Conservation (phyloP, 805 yeast species). For the Ogataea paraovalis region DNA sequence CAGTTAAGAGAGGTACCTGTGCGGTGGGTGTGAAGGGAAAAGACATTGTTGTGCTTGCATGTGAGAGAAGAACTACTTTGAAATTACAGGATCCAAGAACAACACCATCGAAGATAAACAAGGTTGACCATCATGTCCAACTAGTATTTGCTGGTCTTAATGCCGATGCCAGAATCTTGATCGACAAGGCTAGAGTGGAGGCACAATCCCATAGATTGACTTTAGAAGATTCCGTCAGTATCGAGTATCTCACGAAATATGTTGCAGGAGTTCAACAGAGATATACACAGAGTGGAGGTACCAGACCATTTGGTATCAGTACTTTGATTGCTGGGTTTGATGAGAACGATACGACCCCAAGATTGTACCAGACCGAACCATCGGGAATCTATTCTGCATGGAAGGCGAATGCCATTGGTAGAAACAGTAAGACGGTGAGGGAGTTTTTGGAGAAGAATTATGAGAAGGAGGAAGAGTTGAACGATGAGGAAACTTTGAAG, state of each 20-base stretch:
- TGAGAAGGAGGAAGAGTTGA: slow-evolving; percentile 47
- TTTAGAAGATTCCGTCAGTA: slow-evolving; percentile 88
- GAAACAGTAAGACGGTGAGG: slow-evolving; percentile 90
- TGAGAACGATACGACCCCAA: slow-evolving; percentile 74
- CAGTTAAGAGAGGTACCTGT: slow-evolving; percentile 97
- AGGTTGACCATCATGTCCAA: slow-evolving; percentile 84
- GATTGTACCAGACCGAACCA: slow-evolving; percentile 92
- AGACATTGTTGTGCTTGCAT: slow-evolving; percentile 86
- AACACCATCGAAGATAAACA: slow-evolving; percentile 91
- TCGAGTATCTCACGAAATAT: slow-evolving; percentile 88
- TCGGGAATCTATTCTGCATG: slow-evolving; percentile 96
- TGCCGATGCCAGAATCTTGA: slow-evolving; percentile 95
- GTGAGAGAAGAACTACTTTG: slow-evolving; percentile 93
- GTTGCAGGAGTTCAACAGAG: slow-evolving; percentile 98
- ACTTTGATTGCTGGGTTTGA: slow-evolving; percentile 96
- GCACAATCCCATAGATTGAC: slow-evolving; percentile 93
- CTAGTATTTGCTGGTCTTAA: slow-evolving; percentile 95
- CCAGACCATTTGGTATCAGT: slow-evolving; percentile 95
- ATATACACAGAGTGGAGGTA: slow-evolving; percentile 98
- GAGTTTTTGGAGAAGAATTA: slow-evolving; percentile 93
- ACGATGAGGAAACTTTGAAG: slow-evolving; percentile 67
- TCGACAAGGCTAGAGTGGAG: slow-evolving; percentile 93
- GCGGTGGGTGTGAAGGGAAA: slow-evolving; percentile 96
- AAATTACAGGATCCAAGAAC: slow-evolving; percentile 95
- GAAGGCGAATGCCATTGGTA: slow-evolving; percentile 97